These are phyloP conservation scores for Stramenopiles sp. DNA, from an alignment of 352 stramenopile genomes.

Conservation along the genomic window DNA sequence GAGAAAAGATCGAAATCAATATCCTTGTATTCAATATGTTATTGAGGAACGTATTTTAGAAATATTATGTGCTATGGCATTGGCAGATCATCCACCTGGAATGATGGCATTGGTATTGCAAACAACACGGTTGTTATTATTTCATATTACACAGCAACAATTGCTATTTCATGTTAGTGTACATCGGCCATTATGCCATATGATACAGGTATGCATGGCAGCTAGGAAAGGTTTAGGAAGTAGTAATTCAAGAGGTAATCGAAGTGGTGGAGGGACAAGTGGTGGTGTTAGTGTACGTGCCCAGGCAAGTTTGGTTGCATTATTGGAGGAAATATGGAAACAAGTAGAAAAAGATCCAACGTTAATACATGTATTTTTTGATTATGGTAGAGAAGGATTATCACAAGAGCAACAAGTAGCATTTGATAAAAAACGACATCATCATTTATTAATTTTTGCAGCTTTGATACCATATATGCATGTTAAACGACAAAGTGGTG, in stretches of 20 bases:
- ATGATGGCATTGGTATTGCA: neutral
- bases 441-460: neutral
- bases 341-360: neutral
- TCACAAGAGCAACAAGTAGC: neutral
- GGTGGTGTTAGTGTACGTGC: neutral
- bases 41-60: neutral
- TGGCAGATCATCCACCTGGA: neutral
- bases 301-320: neutral
- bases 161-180: neutral
- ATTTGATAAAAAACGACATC: neutral
- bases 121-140: neutral
- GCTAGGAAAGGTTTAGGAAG: neutral
- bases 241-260: neutral
- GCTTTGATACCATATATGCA: neutral
- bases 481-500: neutral
- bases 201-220: neutral
- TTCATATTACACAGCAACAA: neutral
- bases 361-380: neutral
- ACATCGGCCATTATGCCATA: neutral
- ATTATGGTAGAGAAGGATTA: neutral
- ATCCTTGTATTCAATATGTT: neutral
- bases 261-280: neutral
- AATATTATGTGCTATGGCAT: neutral
- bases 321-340: neutral
- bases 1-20: neutral